Base-by-base conservation (phyloP, 495 filamentous ascomycete species). In the Hyaloscypha finlandica region DNA sequence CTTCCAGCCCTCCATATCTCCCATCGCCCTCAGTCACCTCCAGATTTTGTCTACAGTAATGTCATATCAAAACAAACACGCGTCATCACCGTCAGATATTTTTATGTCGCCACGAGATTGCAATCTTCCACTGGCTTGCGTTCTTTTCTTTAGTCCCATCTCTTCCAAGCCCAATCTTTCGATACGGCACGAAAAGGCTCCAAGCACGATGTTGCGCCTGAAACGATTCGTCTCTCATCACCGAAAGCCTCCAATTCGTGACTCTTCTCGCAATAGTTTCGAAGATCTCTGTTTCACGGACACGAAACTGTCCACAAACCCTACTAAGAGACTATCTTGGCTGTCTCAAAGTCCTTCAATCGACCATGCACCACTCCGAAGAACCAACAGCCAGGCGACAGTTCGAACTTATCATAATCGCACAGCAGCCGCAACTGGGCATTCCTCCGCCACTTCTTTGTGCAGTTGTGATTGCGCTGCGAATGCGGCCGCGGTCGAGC, bases 371-470 rank as follows among this genome's bases (percentile, higher is more conserved):
- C 29, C 53, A 19, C 64, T 63, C 54, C 70, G 57, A 64, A 58
- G 70, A 65, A 19, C 32, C 14, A 69, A 51, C 39, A 67, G 67
- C 60, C 30, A 32, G 6, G 42, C 70, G 22, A 67, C 61, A 3
- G 31, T 30, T 25, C 11, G 37, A 58, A 58, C 31, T 25, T 25
- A 22, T 11, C 55, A 60, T 33, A 20, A 60, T 30, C 52, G 35
- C 25, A 61, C 56, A 22, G 4, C 37, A 33, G 62, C 6, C n/a
- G 29, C 52, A 51, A 81, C 78, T 20, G 79, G 80, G 22, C 75
- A 78, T 64, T 81, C 82, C 22, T 84, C 80, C 22, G 74, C 74
- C 25, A 80, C 78, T 63, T 85, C 81, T 73, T 79, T 83, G 70
- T 78, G 74, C 75, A 81, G 75, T 56, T 79, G 68, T 62, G 78